Evolutionary conservation across 1,139 yeast genomes (phyloP).

Genomic region (Candida sanyaensis): DNA sequence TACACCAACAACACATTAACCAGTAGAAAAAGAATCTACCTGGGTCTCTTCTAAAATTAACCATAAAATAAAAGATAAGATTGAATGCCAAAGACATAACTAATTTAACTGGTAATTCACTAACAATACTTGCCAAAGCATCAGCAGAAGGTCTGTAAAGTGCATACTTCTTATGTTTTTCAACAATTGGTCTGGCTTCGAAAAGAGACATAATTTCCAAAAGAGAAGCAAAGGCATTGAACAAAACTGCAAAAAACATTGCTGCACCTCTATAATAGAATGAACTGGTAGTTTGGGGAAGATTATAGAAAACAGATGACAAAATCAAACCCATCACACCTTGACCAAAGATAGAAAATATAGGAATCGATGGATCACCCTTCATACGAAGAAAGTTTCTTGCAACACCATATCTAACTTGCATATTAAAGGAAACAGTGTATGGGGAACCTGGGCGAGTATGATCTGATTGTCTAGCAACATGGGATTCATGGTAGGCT

Average conservation of each 20-base stretch:
- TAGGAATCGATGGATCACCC: constrained; percentile 30
- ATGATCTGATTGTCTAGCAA: constrained; percentile 30
- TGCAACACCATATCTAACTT: constrained; percentile 26
- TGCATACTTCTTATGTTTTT: constrained; percentile 62
- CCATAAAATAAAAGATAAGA: constrained; percentile 56
- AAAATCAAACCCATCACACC: constrained; percentile 30
- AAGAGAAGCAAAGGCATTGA: constrained; percentile 55
- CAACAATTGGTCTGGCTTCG: constrained; percentile 57
- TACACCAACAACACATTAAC: constrained; percentile 41
- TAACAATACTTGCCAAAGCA: constrained; percentile 55
- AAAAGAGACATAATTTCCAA: constrained; percentile 59
- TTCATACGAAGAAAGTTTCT: constrained; percentile 27
- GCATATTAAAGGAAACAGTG: constrained; percentile 34
- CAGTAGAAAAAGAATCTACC: constrained; percentile 60
- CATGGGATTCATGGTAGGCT: constrained; percentile 21
- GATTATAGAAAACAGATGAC: constrained; percentile 54
- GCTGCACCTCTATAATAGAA: constrained; percentile 59
- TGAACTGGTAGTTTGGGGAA: constrained; percentile 47
- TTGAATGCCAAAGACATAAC: constrained; percentile 45
- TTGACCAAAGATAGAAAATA: constrained; percentile 26
- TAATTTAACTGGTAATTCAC: constrained; percentile 58
- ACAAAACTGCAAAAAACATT: constrained; percentile 56
- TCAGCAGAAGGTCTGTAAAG: constrained; percentile 67
- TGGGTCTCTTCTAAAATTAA: constrained; percentile 52
- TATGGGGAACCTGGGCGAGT: constrained; percentile 26